Conservation (phyloP, 2,329 filamentous ascomycete species). For the Pseudocercospora cruenta region DNA sequence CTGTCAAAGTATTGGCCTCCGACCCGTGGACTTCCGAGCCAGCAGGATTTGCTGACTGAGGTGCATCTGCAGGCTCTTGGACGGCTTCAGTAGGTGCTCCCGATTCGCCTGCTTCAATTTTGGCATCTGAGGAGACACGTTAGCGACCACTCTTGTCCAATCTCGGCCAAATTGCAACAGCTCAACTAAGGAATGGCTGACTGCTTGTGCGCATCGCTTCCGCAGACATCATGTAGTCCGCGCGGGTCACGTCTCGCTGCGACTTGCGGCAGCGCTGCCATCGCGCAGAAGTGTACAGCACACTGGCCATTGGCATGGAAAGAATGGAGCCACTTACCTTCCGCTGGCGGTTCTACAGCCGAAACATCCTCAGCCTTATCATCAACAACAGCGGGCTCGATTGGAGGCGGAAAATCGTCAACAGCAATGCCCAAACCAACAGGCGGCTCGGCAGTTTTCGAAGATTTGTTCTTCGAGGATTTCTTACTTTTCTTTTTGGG, state of each 20-base stretch:
- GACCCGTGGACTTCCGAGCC: not conserved
- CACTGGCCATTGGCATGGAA: not conserved
- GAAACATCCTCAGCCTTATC: constrained; percentile 1
- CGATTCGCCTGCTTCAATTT: constrained; percentile 2
- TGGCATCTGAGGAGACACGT: not conserved
- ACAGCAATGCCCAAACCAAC: constrained; percentile 25
- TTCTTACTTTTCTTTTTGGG: constrained; percentile 21
- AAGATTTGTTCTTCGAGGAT: constrained; percentile 16
- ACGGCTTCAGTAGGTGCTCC: not conserved
- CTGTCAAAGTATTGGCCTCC: not conserved
- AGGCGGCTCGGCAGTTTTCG: constrained; percentile 12
- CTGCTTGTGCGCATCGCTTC: not conserved
- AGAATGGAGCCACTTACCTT: not conserved
- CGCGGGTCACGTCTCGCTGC: not conserved
- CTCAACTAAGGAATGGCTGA: no score
- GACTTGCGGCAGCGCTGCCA: not conserved
- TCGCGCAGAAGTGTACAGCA: not conserved
- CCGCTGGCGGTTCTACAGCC: not conserved
- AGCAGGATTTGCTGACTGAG: constrained; percentile 10
- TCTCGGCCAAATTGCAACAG: not conserved
- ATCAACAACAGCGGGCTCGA: constrained; percentile 8
- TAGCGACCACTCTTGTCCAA: not conserved
- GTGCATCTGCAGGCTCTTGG: constrained; percentile 4
- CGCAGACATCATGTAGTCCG: not conserved
- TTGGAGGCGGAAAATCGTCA: constrained; percentile 12